phyloP scores from a whole-genome alignment of 2,329 filamentous ascomycete genomes.

The Aspergillus aculeatinus region DNA sequence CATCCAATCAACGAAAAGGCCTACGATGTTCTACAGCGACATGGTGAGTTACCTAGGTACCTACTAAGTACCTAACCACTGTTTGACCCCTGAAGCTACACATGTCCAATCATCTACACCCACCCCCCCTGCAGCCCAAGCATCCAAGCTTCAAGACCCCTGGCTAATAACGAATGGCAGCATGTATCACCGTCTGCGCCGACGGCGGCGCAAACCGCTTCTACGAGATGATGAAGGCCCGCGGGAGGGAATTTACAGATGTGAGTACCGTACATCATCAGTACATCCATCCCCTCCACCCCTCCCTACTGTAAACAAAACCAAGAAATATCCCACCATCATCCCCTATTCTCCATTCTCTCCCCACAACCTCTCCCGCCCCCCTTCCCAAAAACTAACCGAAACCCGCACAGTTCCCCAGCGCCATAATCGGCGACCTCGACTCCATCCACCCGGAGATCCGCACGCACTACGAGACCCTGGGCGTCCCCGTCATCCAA shows the following conservation, averaged over 20 bases:
- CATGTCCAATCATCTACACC: background rate
- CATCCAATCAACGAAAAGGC: conserved; percentile 55
- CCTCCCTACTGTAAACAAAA: too few relatives aligned
- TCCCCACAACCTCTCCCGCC: background rate
- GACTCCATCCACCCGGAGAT: conserved; percentile 72
- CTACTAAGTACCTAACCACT: background rate
- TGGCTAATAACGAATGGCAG: conserved; percentile 39
- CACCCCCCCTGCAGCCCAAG: too few relatives aligned
- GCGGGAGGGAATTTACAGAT: conserved; percentile 30
- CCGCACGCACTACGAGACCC: conserved; percentile 63
- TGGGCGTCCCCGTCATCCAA: conserved; percentile 61
- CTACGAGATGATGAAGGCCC: conserved; percentile 48
- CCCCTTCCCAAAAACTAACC: conserved; percentile 6
- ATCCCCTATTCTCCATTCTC: too few relatives aligned
- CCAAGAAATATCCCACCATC: too few relatives aligned
- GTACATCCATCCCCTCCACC: too few relatives aligned
- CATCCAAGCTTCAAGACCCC: too few relatives aligned
- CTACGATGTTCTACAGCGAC: conserved; percentile 36
- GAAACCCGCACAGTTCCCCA: conserved; percentile 50
- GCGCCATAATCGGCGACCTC: conserved; percentile 82
- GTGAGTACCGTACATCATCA: conserved; percentile 22
- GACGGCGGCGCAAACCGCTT: conserved; percentile 89
- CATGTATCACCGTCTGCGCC: conserved; percentile 71
- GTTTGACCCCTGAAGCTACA: background rate
- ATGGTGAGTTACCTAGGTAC: conserved; percentile 29